Evolutionary conservation across 2,329 filamentous ascomycete species (phyloP).

Genomic region (Venturia carpophila): DNA sequence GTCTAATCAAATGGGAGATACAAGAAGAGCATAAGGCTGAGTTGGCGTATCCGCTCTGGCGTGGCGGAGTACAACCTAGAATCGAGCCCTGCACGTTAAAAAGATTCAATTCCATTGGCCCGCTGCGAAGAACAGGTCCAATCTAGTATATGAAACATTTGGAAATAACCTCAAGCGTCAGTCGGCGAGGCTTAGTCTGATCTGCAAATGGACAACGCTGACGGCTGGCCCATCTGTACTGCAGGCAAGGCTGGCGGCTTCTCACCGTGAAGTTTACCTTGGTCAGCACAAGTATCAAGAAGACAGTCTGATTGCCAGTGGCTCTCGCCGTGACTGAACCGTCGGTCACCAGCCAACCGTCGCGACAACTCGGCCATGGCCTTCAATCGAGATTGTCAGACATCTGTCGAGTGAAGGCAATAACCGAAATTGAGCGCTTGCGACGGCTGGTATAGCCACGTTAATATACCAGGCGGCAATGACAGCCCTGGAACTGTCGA

Average conservation of each 20-base stretch:
- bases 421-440: background rate
- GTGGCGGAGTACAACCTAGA: slow-evolving; percentile 14
- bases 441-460: background rate
- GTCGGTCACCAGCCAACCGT: background rate
- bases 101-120: slow-evolving; percentile 5
- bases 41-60: slow-evolving; percentile 12
- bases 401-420: background rate
- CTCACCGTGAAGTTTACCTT: background rate
- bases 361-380: background rate
- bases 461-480: background rate
- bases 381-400: background rate
- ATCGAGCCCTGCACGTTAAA: background rate
- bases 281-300: background rate
- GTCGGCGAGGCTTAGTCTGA: slow-evolving; percentile 11
- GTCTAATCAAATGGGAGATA: background rate
- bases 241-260: slow-evolving; percentile 3
- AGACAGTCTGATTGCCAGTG: background rate
- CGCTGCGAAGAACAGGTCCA: background rate
- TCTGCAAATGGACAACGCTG: background rate
- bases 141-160: slow-evolving; percentile 1
- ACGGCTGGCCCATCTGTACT: background rate
- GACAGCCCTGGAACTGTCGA: background rate
- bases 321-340: background rate
- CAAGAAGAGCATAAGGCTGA: slow-evolving; percentile 14
- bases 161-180: slow-evolving; percentile 12